These are phyloP conservation scores for Heterobasidion annosum DNA, from an alignment of 1,284 basidiomycete genomes.

Conservation along the genomic window DNA sequence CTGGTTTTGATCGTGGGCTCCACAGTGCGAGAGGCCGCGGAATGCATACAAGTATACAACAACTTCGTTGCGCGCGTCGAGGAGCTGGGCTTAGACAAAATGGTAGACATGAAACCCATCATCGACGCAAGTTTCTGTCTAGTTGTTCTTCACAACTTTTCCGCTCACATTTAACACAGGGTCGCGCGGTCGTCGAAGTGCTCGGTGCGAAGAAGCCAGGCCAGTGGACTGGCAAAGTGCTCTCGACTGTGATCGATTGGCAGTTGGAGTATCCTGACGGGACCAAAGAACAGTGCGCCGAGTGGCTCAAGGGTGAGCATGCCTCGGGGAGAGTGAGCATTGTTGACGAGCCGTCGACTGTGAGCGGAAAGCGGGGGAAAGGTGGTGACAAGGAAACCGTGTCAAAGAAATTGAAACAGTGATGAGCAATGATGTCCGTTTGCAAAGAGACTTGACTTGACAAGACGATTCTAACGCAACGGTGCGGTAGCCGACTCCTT, in stretches of 20 bases:
- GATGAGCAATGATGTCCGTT: not conserved
- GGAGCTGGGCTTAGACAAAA: slow-evolving; percentile 49
- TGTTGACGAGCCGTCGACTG: slow-evolving; percentile 17
- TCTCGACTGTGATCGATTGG: slow-evolving; percentile 70
- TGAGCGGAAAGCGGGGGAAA: slow-evolving; percentile 14
- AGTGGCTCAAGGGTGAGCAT: slow-evolving; percentile 57
- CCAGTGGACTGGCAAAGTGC: slow-evolving; percentile 56
- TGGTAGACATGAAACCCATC: slow-evolving; percentile 62
- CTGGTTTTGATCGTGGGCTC: slow-evolving; percentile 1
- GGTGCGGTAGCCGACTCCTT: too few relatives aligned
- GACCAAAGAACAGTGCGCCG: slow-evolving; percentile 55
- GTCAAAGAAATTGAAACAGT: slow-evolving; percentile 11
- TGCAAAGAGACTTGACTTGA: too few relatives aligned
- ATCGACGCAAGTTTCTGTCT: slow-evolving; percentile 54
- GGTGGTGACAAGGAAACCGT: slow-evolving; percentile 1
- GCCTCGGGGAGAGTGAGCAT: slow-evolving; percentile 32
- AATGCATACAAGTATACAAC: slow-evolving; percentile 56
- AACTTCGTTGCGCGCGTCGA: slow-evolving; percentile 50
- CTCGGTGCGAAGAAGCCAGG: slow-evolving; percentile 54
- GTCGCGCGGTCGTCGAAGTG: slow-evolving; percentile 52
- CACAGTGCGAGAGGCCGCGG: slow-evolving; percentile 33
- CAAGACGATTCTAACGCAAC: too few relatives aligned
- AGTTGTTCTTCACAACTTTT: not conserved
- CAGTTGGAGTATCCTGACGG: slow-evolving; percentile 69
- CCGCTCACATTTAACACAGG: slow-evolving; percentile 35